phyloP scores from a whole-genome alignment of 2,329 filamentous ascomycete genomes.

The Thermothelomyces thermophilus region DNA sequence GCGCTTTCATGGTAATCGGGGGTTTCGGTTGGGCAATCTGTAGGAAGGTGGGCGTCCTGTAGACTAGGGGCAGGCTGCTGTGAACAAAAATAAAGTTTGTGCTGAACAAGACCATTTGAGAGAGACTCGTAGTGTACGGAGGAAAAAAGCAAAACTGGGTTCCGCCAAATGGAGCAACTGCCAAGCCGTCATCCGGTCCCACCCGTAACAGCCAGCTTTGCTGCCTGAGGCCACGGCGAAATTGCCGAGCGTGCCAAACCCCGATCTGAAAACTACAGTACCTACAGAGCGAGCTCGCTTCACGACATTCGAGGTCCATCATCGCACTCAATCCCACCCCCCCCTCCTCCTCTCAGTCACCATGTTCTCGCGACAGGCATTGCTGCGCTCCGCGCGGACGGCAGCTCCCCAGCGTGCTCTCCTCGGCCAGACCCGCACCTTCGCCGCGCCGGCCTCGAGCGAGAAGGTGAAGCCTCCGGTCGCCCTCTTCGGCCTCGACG shows the following conservation, averaged over 20 bases:
- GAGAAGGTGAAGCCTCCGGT: conserved; percentile 75
- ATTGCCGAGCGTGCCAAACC: conserved; percentile 25
- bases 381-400: conserved; percentile 49
- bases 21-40: conserved; percentile 8
- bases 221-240: conserved; percentile 25
- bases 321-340: conserved; percentile 19
- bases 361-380: conserved; percentile 56
- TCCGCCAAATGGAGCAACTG: not conserved
- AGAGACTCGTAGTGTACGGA: no score
- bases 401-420: conserved; percentile 54
- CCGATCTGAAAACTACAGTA: conserved; percentile 23
- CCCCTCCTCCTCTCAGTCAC: conserved; percentile 25
- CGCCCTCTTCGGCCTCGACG: conserved; percentile 90
- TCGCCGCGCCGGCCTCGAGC: conserved; percentile 59
- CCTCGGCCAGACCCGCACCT: conserved; percentile 64
- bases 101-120: no score
- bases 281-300: conserved; percentile 18
- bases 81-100: no score
- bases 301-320: conserved; percentile 27
- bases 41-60: conserved; percentile 11
- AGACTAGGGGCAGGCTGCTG: not conserved
- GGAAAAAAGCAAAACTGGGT: no score
- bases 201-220: conserved; percentile 9
- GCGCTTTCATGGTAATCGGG: conserved; percentile 14
- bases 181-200: conserved; percentile 15